Evolutionary conservation across 345 rosid genomes (phyloP).

Genomic region (Boechera retrofracta): DNA sequence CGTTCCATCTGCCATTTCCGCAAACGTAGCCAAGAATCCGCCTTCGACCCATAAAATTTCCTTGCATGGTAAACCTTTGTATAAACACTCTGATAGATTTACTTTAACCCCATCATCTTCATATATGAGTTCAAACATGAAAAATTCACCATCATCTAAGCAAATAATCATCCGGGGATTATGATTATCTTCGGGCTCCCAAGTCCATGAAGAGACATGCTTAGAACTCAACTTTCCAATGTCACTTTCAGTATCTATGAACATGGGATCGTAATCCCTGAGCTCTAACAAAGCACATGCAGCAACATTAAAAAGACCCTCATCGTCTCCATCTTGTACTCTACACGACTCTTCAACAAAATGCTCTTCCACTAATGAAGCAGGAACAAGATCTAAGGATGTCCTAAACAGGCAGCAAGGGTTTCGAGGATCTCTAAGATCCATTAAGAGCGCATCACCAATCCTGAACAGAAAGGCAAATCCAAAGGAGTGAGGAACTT

Average conservation of each 20-base stretch:
- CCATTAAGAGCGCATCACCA: constrained; percentile 97
- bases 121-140: constrained; percentile 69
- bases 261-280: constrained; percentile 97
- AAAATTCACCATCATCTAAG: constrained; percentile 87
- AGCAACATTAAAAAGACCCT: constrained; percentile 93
- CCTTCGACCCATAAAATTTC: constrained; percentile 88
- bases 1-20: constrained; percentile 95
- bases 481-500: constrained; percentile 86
- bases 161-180: constrained; percentile 78
- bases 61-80: constrained; percentile 81
- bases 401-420: constrained; percentile 79
- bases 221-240: constrained; percentile 57
- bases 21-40: constrained; percentile 77
- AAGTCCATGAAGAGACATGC: constrained; percentile 86
- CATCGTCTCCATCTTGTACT: constrained; percentile 89
- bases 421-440: constrained; percentile 79
- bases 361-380: constrained; percentile 71
- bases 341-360: constrained; percentile 76
- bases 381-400: constrained; percentile 65
- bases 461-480: constrained; percentile 86
- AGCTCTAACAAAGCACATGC: constrained; percentile 91
- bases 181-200: constrained; percentile 77
- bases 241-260: constrained; percentile 72
- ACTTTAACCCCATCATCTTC: constrained; percentile 60
- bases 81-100: constrained; percentile 76